Base-by-base conservation (phyloP, 192 early-diverging fungal genomes). In the Backusella macrospora region DNA sequence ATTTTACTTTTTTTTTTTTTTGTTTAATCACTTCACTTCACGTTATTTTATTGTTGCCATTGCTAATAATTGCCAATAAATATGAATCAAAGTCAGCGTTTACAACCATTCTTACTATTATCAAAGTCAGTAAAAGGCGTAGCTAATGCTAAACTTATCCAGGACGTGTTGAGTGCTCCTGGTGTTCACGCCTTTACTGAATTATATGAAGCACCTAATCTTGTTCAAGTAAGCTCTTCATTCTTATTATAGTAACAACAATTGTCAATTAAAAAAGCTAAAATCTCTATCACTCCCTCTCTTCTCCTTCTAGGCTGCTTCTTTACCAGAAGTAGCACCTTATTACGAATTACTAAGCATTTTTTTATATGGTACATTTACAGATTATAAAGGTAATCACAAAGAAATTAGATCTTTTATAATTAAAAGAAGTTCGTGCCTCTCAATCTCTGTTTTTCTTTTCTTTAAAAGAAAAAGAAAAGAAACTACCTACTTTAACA, bases 291-390 rank as follows among this genome's bases (percentile, higher is more conserved):
- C 2, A 34, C 29, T n/a, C n/a, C 29, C 29, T 34, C 29, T 34
- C 29, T 34, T 34, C 2, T 34, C 29, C 29, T 34, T 46, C 77
- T 80, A 91, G 84, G 73, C 83, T 23, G 68, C 79, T 55, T 52
- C 73, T 23, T 75, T 80, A 45, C 85, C 86, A 43, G 85, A 92
- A 45, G 79, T 85, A 34, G 67, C 62, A 38, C 80, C 83, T 21
- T 88, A 84, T 71, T 82, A 81, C 43, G 80, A 77, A 16, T 73
- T 94, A 16, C 83, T 96, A 48, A 67, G 87, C 44, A 74, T 94
- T 15, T 96, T 95, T 83, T 88, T 93, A 18, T 96, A 88, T 80
- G 94, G 94, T 40, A 95, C 92, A 3, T 95, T 85, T 70, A 76
- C 76, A 52, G 93, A 95, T 71, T 96, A 93, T 71, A 82, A 86